Percentiles rank a stretch among this genome's conserved stretches.
phyloP scores from a whole-genome alignment of 371 early-diverging fungal genomes.

The Rhizopus sp. region DNA sequence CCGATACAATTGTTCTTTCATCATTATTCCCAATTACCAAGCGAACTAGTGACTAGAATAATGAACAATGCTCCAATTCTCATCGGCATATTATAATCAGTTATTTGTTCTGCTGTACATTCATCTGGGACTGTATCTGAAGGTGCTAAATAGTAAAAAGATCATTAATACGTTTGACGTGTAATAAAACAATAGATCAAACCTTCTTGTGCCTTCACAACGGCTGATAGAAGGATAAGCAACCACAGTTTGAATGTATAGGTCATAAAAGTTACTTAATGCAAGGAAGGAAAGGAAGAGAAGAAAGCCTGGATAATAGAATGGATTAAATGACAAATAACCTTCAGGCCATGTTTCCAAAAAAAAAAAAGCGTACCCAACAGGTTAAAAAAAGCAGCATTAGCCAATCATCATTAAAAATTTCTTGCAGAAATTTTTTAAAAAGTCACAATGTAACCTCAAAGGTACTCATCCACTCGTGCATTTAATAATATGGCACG shows the following conservation, averaged over 20 bases:
- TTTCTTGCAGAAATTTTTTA: slow-evolving; percentile 16
- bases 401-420: slow-evolving; percentile 26
- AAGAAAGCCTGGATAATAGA: slow-evolving; percentile 7
- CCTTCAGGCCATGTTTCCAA: slow-evolving; percentile 9
- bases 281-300: slow-evolving; percentile 1
- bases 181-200: background rate
- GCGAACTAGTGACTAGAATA: slow-evolving; percentile 27
- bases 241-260: too few species aligned
- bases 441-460: slow-evolving; percentile 3
- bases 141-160: background rate
- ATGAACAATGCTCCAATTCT: slow-evolving; percentile 35
- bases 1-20: background rate
- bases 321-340: slow-evolving; percentile 3
- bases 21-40: slow-evolving; percentile 19
- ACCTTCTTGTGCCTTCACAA: background rate
- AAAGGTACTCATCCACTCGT: slow-evolving; percentile 9
- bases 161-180: background rate
- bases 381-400: slow-evolving; percentile 11
- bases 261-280: background rate
- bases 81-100: slow-evolving; percentile 27
- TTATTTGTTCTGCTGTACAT: slow-evolving; percentile 19
- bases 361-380: slow-evolving; percentile 19
- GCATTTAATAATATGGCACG: background rate
- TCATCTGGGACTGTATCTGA: slow-evolving; percentile 1
- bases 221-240: background rate